Base-by-base conservation (phyloP, 371 early-diverging fungal genomes). In the Apophysomyces variabilis region DNA sequence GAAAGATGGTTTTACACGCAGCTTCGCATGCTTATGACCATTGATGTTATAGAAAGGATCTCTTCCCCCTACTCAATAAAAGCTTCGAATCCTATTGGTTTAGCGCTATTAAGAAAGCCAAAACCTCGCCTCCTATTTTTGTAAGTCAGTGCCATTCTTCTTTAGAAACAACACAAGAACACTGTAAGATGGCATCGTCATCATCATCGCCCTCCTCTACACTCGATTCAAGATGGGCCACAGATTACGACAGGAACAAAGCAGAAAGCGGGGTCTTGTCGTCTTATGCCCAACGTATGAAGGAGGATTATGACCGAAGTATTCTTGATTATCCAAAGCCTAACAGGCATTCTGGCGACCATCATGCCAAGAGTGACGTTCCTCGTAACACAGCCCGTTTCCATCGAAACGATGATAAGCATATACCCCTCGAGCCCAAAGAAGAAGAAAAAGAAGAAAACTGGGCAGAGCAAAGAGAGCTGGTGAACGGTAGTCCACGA, bases 191-290 rank as follows among this genome's bases (percentile, higher is more conserved):
- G 54, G 54, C 35, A 21, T 6, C n/a, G n/a, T n/a, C 54, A 18
- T 50, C 54, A n/a, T 50, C 54, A n/a, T 4, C 18, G 18, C n/a
- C n/a, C 5, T 18, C 54, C 16, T 50, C 54, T 21, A 50, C 54
- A 5, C 54, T 50, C 21, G 54, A 50, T 50, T 50, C 54, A 50
- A 50, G 54, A 50, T 50, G 54, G 54, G 54, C 54, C 9, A 50
- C 54, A 9, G 54, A 50, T 21, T 18, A n/a, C 9, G 54, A 50
- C 54, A 50, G 54, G 11, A 7, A 50, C 35, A 50, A 50, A 4
- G 54, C 54, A 21, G 54, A 50, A 21, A 50, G 21, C 1, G 54
- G 54, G 18, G 21, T 50, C 21, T 50, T 50, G 21, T 50, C 54
- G 16, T 21, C 21, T 8, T 50, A 50, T 26, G 54, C 54, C 21